A percentile compares a stretch with the other conserved stretches of the same genome.
Conservation (phyloP, 1,284 basidiomycete species). For the Microbotryomycetes sp. region DNA sequence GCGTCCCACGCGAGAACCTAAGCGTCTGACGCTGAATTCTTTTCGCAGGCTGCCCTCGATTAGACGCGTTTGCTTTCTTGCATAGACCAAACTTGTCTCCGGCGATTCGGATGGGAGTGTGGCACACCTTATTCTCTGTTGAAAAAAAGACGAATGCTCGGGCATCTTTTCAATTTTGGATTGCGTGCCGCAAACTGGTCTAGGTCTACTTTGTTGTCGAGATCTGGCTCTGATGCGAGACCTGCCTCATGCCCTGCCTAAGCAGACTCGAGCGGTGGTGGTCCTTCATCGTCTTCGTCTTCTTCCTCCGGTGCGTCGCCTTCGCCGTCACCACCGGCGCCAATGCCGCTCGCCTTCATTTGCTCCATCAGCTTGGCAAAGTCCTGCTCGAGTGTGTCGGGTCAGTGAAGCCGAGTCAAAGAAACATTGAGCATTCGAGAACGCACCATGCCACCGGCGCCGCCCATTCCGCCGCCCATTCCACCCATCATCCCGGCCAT, state of each 20-base stretch:
- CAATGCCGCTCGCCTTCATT: constrained; percentile 18
- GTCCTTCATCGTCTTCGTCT: constrained; percentile 30
- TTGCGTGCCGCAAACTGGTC: no score
- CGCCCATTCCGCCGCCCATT: constrained; percentile 48
- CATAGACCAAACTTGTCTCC: neutral
- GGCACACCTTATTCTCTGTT: no score
- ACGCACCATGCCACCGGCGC: constrained; percentile 41
- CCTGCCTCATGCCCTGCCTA: constrained; percentile 3
- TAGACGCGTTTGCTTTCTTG: neutral
- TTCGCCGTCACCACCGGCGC: constrained; percentile 9
- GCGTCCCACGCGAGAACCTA: neutral
- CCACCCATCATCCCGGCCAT: constrained; percentile 35
- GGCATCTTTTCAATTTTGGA: no score
- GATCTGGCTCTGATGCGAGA: no score
- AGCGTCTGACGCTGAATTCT: no score
- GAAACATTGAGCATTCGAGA: neutral
- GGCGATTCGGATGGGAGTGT: neutral
- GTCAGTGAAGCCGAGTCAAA: neutral
- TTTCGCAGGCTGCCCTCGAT: neutral
- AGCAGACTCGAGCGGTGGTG: constrained; percentile 32
- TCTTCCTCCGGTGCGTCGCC: constrained; percentile 15
- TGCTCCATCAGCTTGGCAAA: constrained; percentile 13
- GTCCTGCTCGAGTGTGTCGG: constrained; percentile 1
- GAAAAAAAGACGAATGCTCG: no score
- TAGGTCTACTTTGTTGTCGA: no score